These are phyloP conservation scores for Plasmodium blacklocki DNA, from an alignment of 169 alveolate genomes.

Conservation along the genomic window DNA sequence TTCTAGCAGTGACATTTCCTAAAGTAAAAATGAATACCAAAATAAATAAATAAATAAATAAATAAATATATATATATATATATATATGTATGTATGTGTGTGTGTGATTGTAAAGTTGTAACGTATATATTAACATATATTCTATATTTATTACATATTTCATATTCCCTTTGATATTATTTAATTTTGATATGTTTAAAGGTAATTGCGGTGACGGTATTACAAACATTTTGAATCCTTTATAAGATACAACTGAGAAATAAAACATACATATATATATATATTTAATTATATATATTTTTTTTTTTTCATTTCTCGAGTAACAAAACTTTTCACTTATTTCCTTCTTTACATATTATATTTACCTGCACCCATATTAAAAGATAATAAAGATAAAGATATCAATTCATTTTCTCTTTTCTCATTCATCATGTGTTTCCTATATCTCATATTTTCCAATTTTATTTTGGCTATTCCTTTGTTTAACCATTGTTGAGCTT, in stretches of 20 bases:
- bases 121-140: not conserved
- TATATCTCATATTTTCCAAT: slow-evolving; percentile 16
- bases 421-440: not conserved
- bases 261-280: not conserved
- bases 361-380: slow-evolving; percentile 54
- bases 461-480: slow-evolving; percentile 65
- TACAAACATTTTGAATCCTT: slow-evolving; percentile 71
- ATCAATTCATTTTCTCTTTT: slow-evolving; percentile 1
- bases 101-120: not conserved
- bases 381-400: slow-evolving; percentile 39
- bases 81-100: not conserved
- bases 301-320: not conserved
- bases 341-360: not conserved
- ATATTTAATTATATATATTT: not conserved
- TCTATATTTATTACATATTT: slow-evolving; percentile 28
- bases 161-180: slow-evolving; percentile 5
- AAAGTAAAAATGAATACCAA: not conserved
- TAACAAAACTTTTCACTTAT: not conserved
- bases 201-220: slow-evolving; percentile 53
- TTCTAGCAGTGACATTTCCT: slow-evolving; percentile 54
- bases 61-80: not conserved
- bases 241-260: slow-evolving; percentile 43
- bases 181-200: slow-evolving; percentile 5
- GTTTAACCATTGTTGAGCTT: slow-evolving; percentile 72
- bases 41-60: not conserved